A percentile compares a stretch with the other conserved stretches of the same genome.
phyloP scores from a whole-genome alignment of 768 basidiomycete species.

The Rossbeevera mucosa region DNA sequence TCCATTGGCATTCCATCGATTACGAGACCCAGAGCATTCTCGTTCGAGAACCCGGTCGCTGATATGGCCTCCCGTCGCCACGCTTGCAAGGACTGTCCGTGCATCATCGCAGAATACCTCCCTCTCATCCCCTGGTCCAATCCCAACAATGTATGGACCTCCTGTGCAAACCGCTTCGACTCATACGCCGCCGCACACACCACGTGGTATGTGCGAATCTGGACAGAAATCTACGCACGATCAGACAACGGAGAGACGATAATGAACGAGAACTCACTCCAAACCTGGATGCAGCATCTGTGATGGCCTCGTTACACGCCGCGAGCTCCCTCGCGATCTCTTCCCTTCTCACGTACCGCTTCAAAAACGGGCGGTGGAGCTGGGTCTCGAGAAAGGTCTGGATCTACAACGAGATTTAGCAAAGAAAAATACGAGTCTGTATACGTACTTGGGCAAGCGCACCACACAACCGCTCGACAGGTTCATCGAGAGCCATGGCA shows the following conservation, averaged over 20 bases:
- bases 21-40: conserved; percentile 11
- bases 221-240: conserved; percentile 38
- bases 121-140: conserved; percentile 18
- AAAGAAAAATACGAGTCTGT: no score
- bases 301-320: conserved; percentile 48
- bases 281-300: conserved; percentile 38
- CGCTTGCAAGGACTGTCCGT: conserved; percentile 3
- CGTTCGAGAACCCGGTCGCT: neutral
- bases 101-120: conserved; percentile 9
- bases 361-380: conserved; percentile 65
- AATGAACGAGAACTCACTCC: conserved; percentile 13
- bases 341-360: conserved; percentile 71
- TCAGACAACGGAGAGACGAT: neutral
- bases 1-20: neutral
- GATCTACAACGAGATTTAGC: conserved; percentile 33
- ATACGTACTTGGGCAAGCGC: conserved; percentile 43
- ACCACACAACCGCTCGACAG: conserved; percentile 35
- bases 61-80: neutral
- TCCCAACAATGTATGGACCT: conserved; percentile 14
- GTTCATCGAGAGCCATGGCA: conserved; percentile 43
- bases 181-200: conserved; percentile 37
- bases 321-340: conserved; percentile 55
- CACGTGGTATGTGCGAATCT: conserved; percentile 51
- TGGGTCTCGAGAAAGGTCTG: conserved; percentile 54
- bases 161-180: conserved; percentile 19